Conservation (phyloP, 148 eudicot species). For the Cornus florida region DNA sequence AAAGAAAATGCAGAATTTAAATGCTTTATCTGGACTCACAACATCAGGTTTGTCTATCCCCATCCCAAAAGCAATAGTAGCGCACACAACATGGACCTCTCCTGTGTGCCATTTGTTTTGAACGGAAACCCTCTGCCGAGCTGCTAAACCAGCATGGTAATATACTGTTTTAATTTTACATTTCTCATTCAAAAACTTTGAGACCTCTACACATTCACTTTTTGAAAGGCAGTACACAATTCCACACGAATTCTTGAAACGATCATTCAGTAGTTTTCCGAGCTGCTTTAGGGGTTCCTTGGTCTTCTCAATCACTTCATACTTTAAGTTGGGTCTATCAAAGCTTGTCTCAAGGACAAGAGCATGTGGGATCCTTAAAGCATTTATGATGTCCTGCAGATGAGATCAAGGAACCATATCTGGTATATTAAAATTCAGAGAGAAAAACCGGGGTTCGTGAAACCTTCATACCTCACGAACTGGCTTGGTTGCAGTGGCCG, state of each 20-base stretch:
- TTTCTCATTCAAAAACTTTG: slow-evolving; percentile 73
- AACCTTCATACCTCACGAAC: slow-evolving; percentile 74
- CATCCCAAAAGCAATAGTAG: slow-evolving; percentile 99
- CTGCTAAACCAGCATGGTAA: slow-evolving; percentile 97
- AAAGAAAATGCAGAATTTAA: slow-evolving; percentile 16
- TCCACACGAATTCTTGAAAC: slow-evolving; percentile 68
- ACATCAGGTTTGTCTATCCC: slow-evolving; percentile 98
- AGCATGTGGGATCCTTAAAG: slow-evolving; percentile 84
- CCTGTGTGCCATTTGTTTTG: slow-evolving; percentile 94
- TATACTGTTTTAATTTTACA: slow-evolving; percentile 80
- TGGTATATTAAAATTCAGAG: slow-evolving; percentile 2
- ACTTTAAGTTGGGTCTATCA: slow-evolving; percentile 92
- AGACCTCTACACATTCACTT: slow-evolving; percentile 90
- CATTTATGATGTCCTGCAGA: slow-evolving; percentile 79
- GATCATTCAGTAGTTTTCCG: slow-evolving; percentile 65
- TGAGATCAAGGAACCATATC: slow-evolving; percentile 19
- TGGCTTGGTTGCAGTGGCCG: slow-evolving; percentile 94
- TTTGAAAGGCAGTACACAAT: slow-evolving; percentile 98
- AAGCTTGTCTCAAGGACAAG: slow-evolving; percentile 88
- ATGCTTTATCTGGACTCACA: slow-evolving; percentile 47
- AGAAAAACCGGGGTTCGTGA: slow-evolving; percentile 7
- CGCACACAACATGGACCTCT: slow-evolving; percentile 94
- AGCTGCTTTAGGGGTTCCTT: slow-evolving; percentile 84
- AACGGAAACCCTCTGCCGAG: slow-evolving; percentile 79
- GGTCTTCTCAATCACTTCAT: slow-evolving; percentile 79